Evolutionary conservation across 805 yeast species (phyloP), one percentile per base, ranked within the genome.

Genomic region (Candida palmyrensis): DNA sequence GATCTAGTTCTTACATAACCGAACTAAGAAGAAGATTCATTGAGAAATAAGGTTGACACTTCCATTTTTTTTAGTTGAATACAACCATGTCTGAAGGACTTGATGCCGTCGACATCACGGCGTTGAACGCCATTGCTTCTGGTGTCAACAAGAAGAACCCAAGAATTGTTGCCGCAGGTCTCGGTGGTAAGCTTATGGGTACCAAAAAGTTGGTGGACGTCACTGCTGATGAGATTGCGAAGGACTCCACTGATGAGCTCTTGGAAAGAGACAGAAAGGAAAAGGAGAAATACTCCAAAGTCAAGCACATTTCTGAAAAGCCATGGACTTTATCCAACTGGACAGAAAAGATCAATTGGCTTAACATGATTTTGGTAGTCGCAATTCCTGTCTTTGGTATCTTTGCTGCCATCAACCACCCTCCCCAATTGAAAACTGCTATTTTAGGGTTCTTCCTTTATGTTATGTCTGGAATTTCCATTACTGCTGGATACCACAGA

Each of bases 401-500:
- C 36, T 46, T 49, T 38, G 48, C 62, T 16, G 71, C 80, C 11
- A 41, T 56, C 6, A 43, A 57, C 35, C 68, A 71, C 27, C 75
- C 77, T 6, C 70, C 83, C 25, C 67, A 67, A 27, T 39, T 47
- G 37, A 68, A 74, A 44, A 71, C 95, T 2, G 45, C 77, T 2
- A 45, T 65, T 13, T 73, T 81, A 49, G 69, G 80, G 0, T 30
- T 80, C 14, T 32, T 71, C 13, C 57, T 78, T 34, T 84, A 81
- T 51, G 48, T 60, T 12, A 55, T 77, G 33, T 75, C 80, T 40
- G 94, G 94, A 48, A 41, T 81, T 17, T 82, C 90, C 27, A 80
- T 84, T 55, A 84, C 92, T 15, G 92, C 84, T 11, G 94, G 94
- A 33, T 84, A 84, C 59, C 94, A 84, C 52, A 68, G 94, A 59